Evolutionary conservation across 106 monocot genomes (phyloP).

Genomic region (Dendrobium chrysotoxum): DNA sequence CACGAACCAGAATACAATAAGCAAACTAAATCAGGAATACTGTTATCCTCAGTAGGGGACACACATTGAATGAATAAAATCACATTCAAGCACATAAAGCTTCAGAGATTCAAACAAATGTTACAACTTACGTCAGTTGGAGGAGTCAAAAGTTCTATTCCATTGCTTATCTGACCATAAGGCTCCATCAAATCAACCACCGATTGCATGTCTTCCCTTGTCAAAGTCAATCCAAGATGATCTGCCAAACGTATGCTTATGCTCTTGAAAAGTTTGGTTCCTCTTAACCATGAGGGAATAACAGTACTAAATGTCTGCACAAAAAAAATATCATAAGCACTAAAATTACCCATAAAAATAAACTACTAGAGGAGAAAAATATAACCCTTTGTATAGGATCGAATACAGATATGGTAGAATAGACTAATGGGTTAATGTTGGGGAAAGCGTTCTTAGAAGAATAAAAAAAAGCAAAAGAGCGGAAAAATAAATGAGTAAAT

Average conservation of each 20-base stretch:
- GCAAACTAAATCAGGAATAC: neutral
- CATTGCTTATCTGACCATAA: slow-evolving; percentile 87
- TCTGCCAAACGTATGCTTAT: slow-evolving; percentile 48
- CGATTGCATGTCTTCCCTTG: slow-evolving; percentile 63
- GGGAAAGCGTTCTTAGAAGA: neutral
- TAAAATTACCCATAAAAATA: neutral
- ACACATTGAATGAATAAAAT: neutral
- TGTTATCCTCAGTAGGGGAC: neutral
- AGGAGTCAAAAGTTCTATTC: slow-evolving; percentile 69
- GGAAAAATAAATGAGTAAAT: neutral
- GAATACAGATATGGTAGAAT: neutral
- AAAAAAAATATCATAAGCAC: slow-evolving; percentile 8
- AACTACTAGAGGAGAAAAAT: neutral
- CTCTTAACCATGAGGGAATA: slow-evolving; percentile 59
- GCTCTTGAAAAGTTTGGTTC: slow-evolving; percentile 33
- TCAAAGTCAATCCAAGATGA: slow-evolving; percentile 73
- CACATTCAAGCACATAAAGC: neutral
- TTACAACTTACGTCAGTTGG: slow-evolving; percentile 63
- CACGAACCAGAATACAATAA: neutral
- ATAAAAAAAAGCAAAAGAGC: neutral
- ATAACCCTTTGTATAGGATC: neutral
- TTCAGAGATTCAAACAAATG: neutral
- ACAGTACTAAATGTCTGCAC: slow-evolving; percentile 44
- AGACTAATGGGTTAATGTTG: neutral
- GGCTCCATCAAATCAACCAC: slow-evolving; percentile 92